A percentile compares a stretch with the other conserved stretches of the same genome.
These are phyloP conservation scores for Coemansia sp. DNA, from an alignment of 192 early-diverging fungal genomes.

Conservation along the genomic window DNA sequence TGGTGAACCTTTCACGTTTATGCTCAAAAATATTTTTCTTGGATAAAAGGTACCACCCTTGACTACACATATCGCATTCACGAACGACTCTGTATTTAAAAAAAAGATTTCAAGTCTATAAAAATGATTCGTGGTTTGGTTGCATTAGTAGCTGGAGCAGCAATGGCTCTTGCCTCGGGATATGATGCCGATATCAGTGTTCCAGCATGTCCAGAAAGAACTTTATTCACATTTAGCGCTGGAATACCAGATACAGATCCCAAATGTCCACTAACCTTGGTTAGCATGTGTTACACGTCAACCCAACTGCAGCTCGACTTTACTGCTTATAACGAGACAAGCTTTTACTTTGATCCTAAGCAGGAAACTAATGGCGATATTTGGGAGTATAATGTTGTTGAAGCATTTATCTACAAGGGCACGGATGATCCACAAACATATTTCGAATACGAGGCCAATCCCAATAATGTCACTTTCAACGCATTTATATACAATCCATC, in stretches of 20 bases:
- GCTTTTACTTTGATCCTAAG: slow-evolving; percentile 37
- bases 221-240: slow-evolving; percentile 27
- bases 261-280: slow-evolving; percentile 29
- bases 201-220: slow-evolving; percentile 33
- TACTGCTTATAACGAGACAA: slow-evolving; percentile 37
- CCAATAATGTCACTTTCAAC: slow-evolving; percentile 53
- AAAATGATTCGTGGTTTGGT: slow-evolving; percentile 5
- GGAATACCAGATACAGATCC: slow-evolving; percentile 29
- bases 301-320: slow-evolving; percentile 38
- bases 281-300: slow-evolving; percentile 48
- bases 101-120: neutral
- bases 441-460: slow-evolving; percentile 50
- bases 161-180: neutral
- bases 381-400: slow-evolving; percentile 54
- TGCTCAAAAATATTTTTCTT: no score
- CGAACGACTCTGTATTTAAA: no score
- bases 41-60: no score
- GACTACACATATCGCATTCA: neutral
- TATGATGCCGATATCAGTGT: slow-evolving; percentile 20
- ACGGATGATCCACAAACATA: slow-evolving; percentile 43
- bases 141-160: neutral
- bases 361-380: slow-evolving; percentile 53
- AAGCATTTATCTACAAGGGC: slow-evolving; percentile 54
- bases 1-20: no score
- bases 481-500: slow-evolving; percentile 53